Evolutionary conservation across 768 basidiomycete genomes (phyloP), one percentile per base, ranked within the genome.

Genomic region (Termitomyces sp.): DNA sequence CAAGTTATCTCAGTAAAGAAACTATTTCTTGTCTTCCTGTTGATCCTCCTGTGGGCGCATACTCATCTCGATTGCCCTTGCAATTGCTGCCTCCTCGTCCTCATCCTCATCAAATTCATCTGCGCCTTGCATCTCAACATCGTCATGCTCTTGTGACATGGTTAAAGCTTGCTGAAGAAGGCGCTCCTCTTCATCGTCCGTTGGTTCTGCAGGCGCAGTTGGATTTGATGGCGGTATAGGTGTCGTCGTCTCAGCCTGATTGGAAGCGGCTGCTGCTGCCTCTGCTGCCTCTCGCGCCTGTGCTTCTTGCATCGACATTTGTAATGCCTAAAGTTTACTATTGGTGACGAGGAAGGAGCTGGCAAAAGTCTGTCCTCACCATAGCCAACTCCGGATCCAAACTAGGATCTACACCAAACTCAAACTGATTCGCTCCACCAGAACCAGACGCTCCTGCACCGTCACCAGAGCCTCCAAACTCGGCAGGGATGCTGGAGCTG

Each of bases 221-320:
- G 68, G 49, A 12, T 66, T 60, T 33, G 70, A 51, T 4, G 77
- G 54, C 30, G 72, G 54, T 9, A 74, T 51, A 30, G 76, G 53
- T 38, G 75, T 58, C 0, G 77, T 63, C 9, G 75, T 56, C 12
- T 75, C 72, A n/a, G 74, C 62, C 5, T 77, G 60, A 18, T 74
- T 61, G 10, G 71, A 65, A 13, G 71, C 56, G 4, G 76, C 61
- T 14, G 77, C 68, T n/a, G 79, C 75, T 18, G 82, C 76, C 52
- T 78, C 83, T 12, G 78, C 81, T 6, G 78, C 79, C 70, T 83
- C 80, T 13, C 95, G 87, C 18, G 92, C 93, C 68, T 88, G 86
- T 53, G 94, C 93, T 70, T 97, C 95, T 75, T 96, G 92, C 82
- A 98, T 86, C 1, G 95, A 98, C 91, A 98, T 93, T 38, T 95